phyloP scores from a whole-genome alignment of 176 grass and related monocot species.

The Chloris gayana region DNA sequence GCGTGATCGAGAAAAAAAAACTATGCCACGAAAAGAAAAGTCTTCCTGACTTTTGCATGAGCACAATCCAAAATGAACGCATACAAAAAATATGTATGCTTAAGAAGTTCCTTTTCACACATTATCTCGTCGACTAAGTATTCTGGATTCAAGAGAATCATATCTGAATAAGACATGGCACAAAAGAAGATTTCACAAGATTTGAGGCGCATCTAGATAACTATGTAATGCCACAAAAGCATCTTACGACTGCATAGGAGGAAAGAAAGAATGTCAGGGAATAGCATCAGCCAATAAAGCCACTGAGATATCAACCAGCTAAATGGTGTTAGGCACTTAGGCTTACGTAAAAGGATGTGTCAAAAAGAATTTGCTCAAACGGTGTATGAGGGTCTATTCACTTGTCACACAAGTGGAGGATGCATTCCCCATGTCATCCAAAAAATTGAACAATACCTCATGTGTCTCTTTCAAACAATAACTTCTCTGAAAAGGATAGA shows the following conservation, averaged over 20 bases:
- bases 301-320: constrained; percentile 8
- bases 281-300: constrained; percentile 9
- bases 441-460: constrained; percentile 12
- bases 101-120: constrained; percentile 12
- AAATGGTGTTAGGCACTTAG: background rate
- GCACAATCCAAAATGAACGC: background rate
- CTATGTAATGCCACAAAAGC: constrained; percentile 14
- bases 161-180: constrained; percentile 25
- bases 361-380: background rate
- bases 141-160: background rate
- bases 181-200: background rate
- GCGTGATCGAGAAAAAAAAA: too few relatives aligned
- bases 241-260: constrained; percentile 20
- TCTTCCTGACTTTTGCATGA: background rate
- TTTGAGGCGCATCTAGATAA: background rate
- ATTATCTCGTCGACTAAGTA: background rate
- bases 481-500: background rate
- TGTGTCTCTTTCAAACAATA: constrained; percentile 23
- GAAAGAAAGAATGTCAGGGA: background rate
- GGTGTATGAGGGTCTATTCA: background rate
- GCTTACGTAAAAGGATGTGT: constrained; percentile 10
- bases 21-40: background rate
- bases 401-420: background rate
- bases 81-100: background rate
- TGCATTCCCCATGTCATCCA: background rate